Base-by-base conservation (phyloP, 78 protist species). In the Dictyostelium purpureum region DNA sequence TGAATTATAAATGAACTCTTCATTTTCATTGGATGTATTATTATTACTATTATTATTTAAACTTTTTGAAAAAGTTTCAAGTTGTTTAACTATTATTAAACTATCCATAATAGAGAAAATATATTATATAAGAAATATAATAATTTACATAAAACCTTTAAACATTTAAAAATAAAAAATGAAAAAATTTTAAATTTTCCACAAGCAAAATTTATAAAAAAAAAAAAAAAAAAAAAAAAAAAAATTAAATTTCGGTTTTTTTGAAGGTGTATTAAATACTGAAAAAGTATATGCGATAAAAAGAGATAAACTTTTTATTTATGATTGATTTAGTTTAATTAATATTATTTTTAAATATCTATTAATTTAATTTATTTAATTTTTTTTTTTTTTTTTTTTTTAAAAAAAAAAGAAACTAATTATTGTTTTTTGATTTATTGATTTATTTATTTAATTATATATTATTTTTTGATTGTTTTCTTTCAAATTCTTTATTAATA, bases 51-150 rank as follows among this genome's bases (percentile, higher is more conserved):
- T 63, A 12, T 16, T 63, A 63, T 63, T 31, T 61, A 61, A 61
- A 61, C 69, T 61, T 31, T 61, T 61, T 31, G 69, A 61, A 61
- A 61, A 61, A 61, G 42, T 61, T 61, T 61, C 69, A 61, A 61
- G 24, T 61, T 61, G 69, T 31, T 61, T 35, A 28, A 63, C 33
- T 14, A 16, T 63, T 0, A 9, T 33, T 2, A 63, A 4, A 7
- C 24, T 61, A 28, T 4, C 28, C 4, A 1, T 61, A 28, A 28
- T 59, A 9, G 33, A 10, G 9, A 12, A 56, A 56, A 56, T 9
- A 12, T 21, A 28, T 4, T 19, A 56, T 24, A 59, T 14, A 31
- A 61, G 31, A 28, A 61, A 24, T 5, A 57, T 10, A n/a, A n/a
- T n/a, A n/a, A n/a, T n/a, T n/a, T n/a, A n/a, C n/a, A n/a, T n/a